Evolutionary conservation across 2,329 filamentous ascomycete genomes (phyloP), one percentile per base, ranked within the genome.

Genomic region (Neonectria neomacrospora): DNA sequence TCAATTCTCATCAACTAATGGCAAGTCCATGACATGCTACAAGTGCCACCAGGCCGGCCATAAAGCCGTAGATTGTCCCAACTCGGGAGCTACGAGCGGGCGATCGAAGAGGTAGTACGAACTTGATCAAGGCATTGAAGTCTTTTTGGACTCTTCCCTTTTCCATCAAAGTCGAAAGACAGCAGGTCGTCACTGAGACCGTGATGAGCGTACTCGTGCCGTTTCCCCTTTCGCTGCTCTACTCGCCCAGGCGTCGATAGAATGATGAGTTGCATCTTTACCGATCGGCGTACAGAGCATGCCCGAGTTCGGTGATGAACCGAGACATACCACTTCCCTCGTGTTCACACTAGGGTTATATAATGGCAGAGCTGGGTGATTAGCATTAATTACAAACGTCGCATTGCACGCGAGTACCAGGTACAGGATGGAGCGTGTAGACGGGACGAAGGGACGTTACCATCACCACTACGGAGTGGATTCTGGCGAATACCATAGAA

Each of bases 31-130:
- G 67, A 81, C 80, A 48, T 92, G 90, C 74, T 87, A 85, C 76
- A 83, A 79, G 18, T 92, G 90, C 74, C 85, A 88, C 16, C 81
- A 87, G 67, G 79, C 80, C 34, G 89, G 89, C 1, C 90, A 92
- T 75, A 85, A 83, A 65, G 82, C 82, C 55, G 78, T 75, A 51
- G 82, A 88, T 20, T 91, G 89, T 73, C 83, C 87, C 2, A 79
- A 67, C 26, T 51, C 62, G n/a, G 60, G 64, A 39, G 47, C 53
- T 28, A 34, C 63, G 26, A 59, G 67, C 22, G 68, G 68, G 34
- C 54, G 63, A 30, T 50, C 39, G 22, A 67, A 59, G 53, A 68
- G 55, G 58, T 66, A 66, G 52, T 34, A 20, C 51, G 53, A 18
- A 41, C 44, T 45, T 51, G 44, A 42, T 47, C 18, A 58, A 51